Conservation (phyloP, 164 flowering plant species). For the Cinnamomum chago region DNA sequence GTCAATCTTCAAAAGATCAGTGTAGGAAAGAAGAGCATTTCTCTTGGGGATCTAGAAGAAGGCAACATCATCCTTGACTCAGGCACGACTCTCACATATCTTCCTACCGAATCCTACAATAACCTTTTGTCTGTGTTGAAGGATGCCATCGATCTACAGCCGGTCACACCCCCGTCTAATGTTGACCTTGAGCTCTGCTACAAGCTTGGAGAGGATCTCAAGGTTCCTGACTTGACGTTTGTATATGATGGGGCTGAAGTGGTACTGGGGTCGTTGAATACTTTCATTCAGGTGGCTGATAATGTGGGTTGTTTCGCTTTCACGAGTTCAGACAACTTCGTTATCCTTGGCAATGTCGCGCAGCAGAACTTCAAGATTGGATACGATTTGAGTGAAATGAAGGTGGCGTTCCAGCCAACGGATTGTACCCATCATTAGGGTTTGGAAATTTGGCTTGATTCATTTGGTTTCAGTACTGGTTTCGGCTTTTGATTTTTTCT, state of each 20-base stretch:
- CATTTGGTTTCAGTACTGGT: too few relatives aligned
- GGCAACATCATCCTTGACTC: slow-evolving; percentile 58
- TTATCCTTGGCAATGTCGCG: slow-evolving; percentile 27
- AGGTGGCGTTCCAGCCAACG: slow-evolving; percentile 24
- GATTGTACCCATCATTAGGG: slow-evolving; percentile 21
- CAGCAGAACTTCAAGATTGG: slow-evolving; percentile 27
- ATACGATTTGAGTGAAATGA: slow-evolving; percentile 23
- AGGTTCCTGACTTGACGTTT: slow-evolving; percentile 19
- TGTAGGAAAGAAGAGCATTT: slow-evolving; percentile 29
- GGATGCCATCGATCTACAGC: slow-evolving; percentile 5
- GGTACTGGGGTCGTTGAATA: slow-evolving; percentile 16
- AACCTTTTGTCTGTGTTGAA: neutral
- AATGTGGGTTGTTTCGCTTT: slow-evolving; percentile 24
- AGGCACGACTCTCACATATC: slow-evolving; percentile 44
- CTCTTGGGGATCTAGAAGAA: neutral
- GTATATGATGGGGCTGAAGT: slow-evolving; percentile 36
- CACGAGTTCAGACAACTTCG: neutral
- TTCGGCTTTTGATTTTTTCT: too few relatives aligned
- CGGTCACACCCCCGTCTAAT: neutral
- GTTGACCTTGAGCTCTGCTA: slow-evolving; percentile 15
- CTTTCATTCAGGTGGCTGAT: slow-evolving; percentile 9
- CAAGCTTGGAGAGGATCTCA: neutral
- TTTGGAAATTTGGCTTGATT: neutral
- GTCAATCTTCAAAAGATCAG: slow-evolving; percentile 36
- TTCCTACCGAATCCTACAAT: slow-evolving; percentile 17